Base-by-base conservation (phyloP, 768 basidiomycete species). In the Pleurotus djamor region DNA sequence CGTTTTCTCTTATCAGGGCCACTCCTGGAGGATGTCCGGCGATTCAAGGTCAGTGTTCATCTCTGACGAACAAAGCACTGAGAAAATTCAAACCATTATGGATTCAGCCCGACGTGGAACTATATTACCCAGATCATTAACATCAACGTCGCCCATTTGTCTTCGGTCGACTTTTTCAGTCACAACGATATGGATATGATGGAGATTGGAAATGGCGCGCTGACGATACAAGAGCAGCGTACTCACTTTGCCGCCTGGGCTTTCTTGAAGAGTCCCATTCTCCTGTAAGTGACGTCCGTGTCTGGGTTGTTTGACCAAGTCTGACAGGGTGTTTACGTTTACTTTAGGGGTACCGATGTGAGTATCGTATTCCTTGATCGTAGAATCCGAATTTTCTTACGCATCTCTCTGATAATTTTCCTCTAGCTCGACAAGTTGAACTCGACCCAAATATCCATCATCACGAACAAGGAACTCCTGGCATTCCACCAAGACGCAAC, bases 141-240 rank as follows among this genome's bases (percentile, higher is more conserved):
- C 4, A 75, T 66, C 16, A 83, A 83, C 59, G 78, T 76, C 8
- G 65, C 69, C 13, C 70, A 80, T 61, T 62, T 81, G 14, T 68
- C 74, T 14, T 69, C 73, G 16, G 70, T 79, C 61, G 71, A 78
- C 55, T 85, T 84, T 63, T 76, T 68, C 43, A 71, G 76, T 0
- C 83, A 84, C 63, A 83, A 83, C 59, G 83, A 85, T 59, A 83
- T 84, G 82, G 83, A 84, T 65, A 84, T 83, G 82, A 79, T 79
- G 76, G 76, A 80, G 61, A 78, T 80, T 37, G 77, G 82, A 36
- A 84, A 84, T 61, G 83, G 83, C 3, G 71, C 67, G 37, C 68
- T 83, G 16, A 81, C 80, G 1, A 70, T 79, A 28, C 66, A 78
- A 59, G 83, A 84, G 61, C 72, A 83, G 48, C 75, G 82, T 5